Base-by-base conservation (phyloP, 2,329 filamentous ascomycete species). In the Fusarium newnesense region DNA sequence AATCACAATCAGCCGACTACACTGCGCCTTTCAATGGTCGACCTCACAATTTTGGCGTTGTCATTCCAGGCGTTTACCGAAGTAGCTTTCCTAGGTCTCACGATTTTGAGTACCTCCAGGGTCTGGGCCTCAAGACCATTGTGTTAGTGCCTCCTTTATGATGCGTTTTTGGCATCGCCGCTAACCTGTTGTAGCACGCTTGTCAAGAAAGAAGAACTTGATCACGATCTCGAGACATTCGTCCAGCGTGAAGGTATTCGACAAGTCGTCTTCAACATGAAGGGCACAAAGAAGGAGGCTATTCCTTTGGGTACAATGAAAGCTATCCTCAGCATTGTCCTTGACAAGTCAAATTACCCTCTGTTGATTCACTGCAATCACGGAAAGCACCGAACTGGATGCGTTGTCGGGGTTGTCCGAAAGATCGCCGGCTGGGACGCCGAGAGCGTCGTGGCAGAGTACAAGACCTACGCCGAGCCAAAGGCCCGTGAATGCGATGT, bases 341-440 rank as follows among this genome's bases (percentile, higher is more conserved):
- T 96, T 60, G 89, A 97, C 78, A 87, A 87, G 54, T 83, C 86
- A 39, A 94, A 97, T 71, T 91, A 96, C 74, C 95, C 95, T 1
- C 82, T 98, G 16, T 86, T 97, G 43, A 88, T 98, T 52, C 95
- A 98, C 81, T 98, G 95, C 87, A 98, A 97, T 80, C 95, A 97
- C 76, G 95, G 95, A 79, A 96, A 94, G 88, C 95, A 98, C 79
- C 92, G 95, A 65, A 97, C 95, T 24, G 95, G 95, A 28, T 97
- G 95, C 79, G 92, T 96, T n/a, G 88, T 95, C 54, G 95, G 91
- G 24, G 91, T 93, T 64, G 87, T 97, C 70, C 91, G 95, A 71
- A 94, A 93, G 79, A 83, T 93, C 18, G 88, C 90, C 19, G 90
- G 92, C 19, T 94, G 93, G 91, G 84, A 90, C 24, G 80, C 90